These are phyloP conservation scores for Aspergillus sp. DNA, from an alignment of 2,329 filamentous ascomycete genomes.

Conservation along the genomic window DNA sequence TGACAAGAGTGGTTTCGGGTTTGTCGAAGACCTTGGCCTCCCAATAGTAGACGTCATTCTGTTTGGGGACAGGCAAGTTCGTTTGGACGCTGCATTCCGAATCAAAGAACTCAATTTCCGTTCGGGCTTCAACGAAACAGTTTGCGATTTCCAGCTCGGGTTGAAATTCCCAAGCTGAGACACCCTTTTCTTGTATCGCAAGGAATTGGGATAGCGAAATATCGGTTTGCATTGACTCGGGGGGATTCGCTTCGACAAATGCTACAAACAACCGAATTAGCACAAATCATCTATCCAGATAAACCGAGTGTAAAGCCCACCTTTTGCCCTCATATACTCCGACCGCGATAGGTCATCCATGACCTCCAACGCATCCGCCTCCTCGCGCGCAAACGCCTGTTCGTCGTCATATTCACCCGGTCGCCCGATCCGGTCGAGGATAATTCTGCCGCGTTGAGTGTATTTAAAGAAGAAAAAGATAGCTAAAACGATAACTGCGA, in stretches of 20 bases:
- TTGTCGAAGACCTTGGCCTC: slow-evolving; percentile 98
- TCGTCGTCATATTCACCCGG: slow-evolving; percentile 98
- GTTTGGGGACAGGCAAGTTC: slow-evolving; percentile 94
- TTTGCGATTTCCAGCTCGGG: slow-evolving; percentile 98
- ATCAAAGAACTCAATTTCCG: slow-evolving; percentile 98
- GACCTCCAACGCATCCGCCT: slow-evolving; percentile 86
- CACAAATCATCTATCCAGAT: background rate
- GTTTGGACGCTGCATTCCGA: slow-evolving; percentile 96
- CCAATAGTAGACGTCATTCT: slow-evolving; percentile 99
- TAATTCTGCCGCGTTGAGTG: slow-evolving; percentile 79
- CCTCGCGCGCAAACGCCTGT: slow-evolving; percentile 86
- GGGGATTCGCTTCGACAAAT: slow-evolving; percentile 88
- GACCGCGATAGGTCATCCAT: slow-evolving; percentile 92
- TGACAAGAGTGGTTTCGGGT: slow-evolving; percentile 78
- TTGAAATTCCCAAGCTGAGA: slow-evolving; percentile 99
- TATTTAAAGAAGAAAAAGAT: slow-evolving; percentile 93
- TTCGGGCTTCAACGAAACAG: slow-evolving; percentile 93
- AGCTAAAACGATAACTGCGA: slow-evolving; percentile 74
- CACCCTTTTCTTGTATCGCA: slow-evolving; percentile 97
- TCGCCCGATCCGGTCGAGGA: slow-evolving; percentile 86
- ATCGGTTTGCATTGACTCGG: slow-evolving; percentile 91
- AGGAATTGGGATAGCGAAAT: slow-evolving; percentile 97
- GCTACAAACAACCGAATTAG: slow-evolving; percentile 49
- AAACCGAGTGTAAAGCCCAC: slow-evolving; percentile 44
- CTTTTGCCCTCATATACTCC: slow-evolving; percentile 93